Evolutionary conservation across 768 basidiomycete genomes (phyloP), one percentile per base, ranked within the genome.

Genomic region (Auricularia sp.): DNA sequence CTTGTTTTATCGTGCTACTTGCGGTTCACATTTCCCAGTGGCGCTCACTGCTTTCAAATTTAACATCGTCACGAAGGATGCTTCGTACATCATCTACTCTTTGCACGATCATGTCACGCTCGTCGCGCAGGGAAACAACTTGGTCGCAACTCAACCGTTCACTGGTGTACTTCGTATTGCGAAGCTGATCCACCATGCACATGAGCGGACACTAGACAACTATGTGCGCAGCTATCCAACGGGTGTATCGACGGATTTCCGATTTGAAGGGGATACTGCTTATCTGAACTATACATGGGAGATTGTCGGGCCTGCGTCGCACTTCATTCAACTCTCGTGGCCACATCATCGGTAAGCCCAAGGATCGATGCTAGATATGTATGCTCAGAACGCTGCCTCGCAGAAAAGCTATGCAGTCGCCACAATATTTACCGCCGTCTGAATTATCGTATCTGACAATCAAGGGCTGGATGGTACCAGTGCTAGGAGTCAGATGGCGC

Each of bases 391-490:
- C 18, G 47, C 47, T 18, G 11, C 47, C 1, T 8, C 18, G 18
- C 18, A 59, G 56, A 4, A 59, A 59, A 18, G 21, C 56, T 33
- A 21, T 59, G 6, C 8, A 33, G 18, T 23, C 56, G 18, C 71
- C 72, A n/a, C 74, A 71, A 42, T 73, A 67, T 67, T 74, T 62
- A 8, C 21, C 64, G 18, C 70, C 66, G n/a, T 67, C 61, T 16
- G 66, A 67, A 18, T 67, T 76, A 5, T 73, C 70, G 36, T 75
- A 76, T 62, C 69, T 76, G 60, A 74, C 72, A 6, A 72, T 74
- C 39, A 76, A 75, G 62, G 75, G 75, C 1, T 70, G 71, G 60
- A 76, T 75, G 74, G 72, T 74, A 62, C 74, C 74, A 1, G 71
- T 71, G 1, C 44, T 74, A 36, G 75, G 74, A 5, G 73, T 72